Evolutionary conservation across 2,329 filamentous ascomycete genomes (phyloP), one percentile per base, ranked within the genome.

Genomic region (Exophiala oligosperma): DNA sequence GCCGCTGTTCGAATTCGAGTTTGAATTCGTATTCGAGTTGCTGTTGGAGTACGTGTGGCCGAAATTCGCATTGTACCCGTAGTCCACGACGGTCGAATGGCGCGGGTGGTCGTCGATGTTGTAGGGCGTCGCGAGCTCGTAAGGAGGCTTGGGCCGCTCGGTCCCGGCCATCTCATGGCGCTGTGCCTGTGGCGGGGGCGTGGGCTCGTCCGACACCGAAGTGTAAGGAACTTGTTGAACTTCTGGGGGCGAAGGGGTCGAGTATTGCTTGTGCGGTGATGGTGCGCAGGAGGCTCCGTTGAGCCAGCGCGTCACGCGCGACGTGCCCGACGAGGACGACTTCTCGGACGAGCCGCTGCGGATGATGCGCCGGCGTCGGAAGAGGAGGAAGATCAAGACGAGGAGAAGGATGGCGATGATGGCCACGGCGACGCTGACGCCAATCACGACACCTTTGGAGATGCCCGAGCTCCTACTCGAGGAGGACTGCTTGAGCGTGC

Each of bases 391-490:
- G 4, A 75, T 73, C 12, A 86, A 76, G 24, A 80, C 72, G 4
- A 81, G 60, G 17, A 79, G 77, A 1, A 80, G 81, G 41, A 88
- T 64, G 49, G 84, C 72, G 46, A 86, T 78, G 1, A 85, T 73
- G 2, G 84, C 84, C 1, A 86, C 75, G 3, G 87, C 79, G 3
- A 86, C 83, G 14, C 84, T 84, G 0, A 88, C 72, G 1, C 89
- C 81, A 0, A 86, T 84, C 0, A 86, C 84, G 0, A 79, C 80
- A 1, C 87, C 78, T 77, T 57, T 58, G 53, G 51, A 59, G 28
- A 61, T 41, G 5, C 56, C 56, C 9, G 51, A 58, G n/a, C 55
- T 28, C 23, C 53, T 49, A 11, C 49, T 21, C 2, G 28, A 28
- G 49, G 53, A 24, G 43, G 21, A 14, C 40, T 32, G 57, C 2